Base-by-base conservation (phyloP, 805 yeast genomes). In the Suhomyces sp. region DNA sequence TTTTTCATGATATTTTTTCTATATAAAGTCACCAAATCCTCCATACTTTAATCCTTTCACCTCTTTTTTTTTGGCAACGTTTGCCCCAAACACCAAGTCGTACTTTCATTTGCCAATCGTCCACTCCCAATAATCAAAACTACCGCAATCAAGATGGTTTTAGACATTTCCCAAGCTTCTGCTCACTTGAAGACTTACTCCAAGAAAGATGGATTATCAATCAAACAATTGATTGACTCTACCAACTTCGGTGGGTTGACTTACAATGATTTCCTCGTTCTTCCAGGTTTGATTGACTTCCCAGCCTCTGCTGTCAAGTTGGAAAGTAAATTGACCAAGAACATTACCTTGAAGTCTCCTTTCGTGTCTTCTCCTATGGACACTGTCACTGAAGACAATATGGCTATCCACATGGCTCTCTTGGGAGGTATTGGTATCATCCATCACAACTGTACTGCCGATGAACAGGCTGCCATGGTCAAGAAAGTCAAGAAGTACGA, bases 361-460 rank as follows among this genome's bases (percentile, higher is more conserved):
- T 88, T 93, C 50, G 91, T 93, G 42, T 91, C 98, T 14, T 88
- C 98, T 55, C 98, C 98, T 52, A 93, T 93, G 98, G 98, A 93
- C 70, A 93, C 98, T 32, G 98, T 93, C 49, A 93, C 98, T 39
- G 98, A 93, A 75, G 70, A 88, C 44, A 86, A 82, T 42, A 93
- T 93, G 98, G 98, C 98, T 48, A 91, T 93, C 53, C 81, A 88
- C 70, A 90, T 93, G 97, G 97, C 98, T 50, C 78, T 93, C 50
- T 77, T 90, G 54, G 98, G 98, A 65, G 98, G 98, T 69, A 88
- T 93, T 64, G 98, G 98, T 79, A 86, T 93, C 59, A 81, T 93
- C 54, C 98, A 93, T 68, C 97, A 93, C 75, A 93, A 93, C 77
- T 90, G 96, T 72, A 63, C 95, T 40, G 76, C 95, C 40, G 98